Conservation (phyloP, 164 flowering plant species). For the Tinospora cordifolia region DNA sequence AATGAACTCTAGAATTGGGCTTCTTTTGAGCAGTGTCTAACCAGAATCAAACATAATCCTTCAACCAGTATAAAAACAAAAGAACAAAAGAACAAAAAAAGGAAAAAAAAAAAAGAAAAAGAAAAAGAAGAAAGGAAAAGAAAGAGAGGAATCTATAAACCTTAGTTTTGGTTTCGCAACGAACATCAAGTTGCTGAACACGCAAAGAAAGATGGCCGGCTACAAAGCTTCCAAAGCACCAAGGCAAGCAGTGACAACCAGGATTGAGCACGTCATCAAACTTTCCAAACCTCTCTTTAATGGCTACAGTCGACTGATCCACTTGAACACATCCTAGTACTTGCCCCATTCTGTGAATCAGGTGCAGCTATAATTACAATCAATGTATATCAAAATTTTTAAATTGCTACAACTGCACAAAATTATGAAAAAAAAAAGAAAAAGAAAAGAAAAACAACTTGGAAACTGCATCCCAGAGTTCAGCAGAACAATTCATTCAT, state of each 20-base stretch:
- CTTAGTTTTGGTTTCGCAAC: slow-evolving; percentile 87
- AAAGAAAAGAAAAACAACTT: not conserved
- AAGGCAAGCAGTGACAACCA: slow-evolving; percentile 77
- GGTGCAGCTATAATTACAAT: not conserved
- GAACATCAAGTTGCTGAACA: slow-evolving; percentile 72
- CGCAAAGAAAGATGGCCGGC: slow-evolving; percentile 66
- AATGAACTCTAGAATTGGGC: not conserved
- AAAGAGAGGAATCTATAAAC: slow-evolving; percentile 19
- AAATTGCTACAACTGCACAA: not conserved
- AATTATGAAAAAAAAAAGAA: not conserved
- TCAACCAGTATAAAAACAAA: not conserved
- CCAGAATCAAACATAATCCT: not conserved
- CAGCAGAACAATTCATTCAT: too few relatives aligned
- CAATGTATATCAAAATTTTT: not conserved
- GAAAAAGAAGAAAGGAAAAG: not conserved
- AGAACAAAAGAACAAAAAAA: not conserved
- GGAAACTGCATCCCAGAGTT: too few relatives aligned
- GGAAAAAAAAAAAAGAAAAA: not conserved
- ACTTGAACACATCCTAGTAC: slow-evolving; percentile 55
- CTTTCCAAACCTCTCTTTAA: slow-evolving; percentile 66
- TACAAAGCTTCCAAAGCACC: slow-evolving; percentile 55
- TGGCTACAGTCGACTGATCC: slow-evolving; percentile 65
- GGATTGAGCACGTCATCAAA: slow-evolving; percentile 66
- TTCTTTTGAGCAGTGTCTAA: not conserved
- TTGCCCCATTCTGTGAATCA: slow-evolving; percentile 51